Evolutionary conservation across 176 grass and related monocot species (phyloP).

Genomic region (Zizania latifolia): DNA sequence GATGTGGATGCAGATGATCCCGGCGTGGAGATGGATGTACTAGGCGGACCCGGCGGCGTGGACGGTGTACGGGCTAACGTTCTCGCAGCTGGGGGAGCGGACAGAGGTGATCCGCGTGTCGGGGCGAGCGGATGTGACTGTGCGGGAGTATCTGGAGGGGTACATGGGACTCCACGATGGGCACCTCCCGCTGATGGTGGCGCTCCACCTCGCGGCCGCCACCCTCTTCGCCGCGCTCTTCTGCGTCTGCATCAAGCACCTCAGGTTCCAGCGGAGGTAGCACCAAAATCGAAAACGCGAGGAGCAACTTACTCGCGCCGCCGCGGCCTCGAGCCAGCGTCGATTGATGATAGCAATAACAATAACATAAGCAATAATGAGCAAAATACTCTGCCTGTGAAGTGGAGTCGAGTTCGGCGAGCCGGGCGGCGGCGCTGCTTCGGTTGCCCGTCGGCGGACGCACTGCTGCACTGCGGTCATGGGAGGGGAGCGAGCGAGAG

Average conservation of each 20-base stretch:
- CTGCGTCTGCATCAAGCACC: constrained; percentile 45
- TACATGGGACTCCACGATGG: constrained; percentile 44
- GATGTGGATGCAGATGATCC: constrained; percentile 41
- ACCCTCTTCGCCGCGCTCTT: constrained; percentile 47
- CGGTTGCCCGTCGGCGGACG: too few relatives aligned
- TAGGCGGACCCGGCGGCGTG: constrained; percentile 50
- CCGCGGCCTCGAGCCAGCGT: too few relatives aligned
- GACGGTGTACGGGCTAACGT: too few relatives aligned
- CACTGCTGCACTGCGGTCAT: too few relatives aligned
- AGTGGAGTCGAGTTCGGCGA: too few relatives aligned
- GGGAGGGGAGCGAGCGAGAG: too few relatives aligned
- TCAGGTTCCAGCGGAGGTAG: constrained; percentile 56
- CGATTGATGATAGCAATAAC: too few relatives aligned
- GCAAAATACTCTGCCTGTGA: too few relatives aligned
- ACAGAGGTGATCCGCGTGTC: constrained; percentile 28
- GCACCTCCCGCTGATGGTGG: constrained; percentile 29
- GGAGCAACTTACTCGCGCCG: too few relatives aligned
- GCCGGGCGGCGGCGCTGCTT: too few relatives aligned
- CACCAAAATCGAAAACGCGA: too few relatives aligned
- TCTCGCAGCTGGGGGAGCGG: constrained; percentile 47
- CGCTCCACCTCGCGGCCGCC: constrained; percentile 36
- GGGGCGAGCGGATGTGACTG: constrained; percentile 25
- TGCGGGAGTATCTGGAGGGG: constrained; percentile 38
- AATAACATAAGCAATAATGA: too few relatives aligned
- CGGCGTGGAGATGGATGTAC: constrained; percentile 57